A percentile compares a stretch with the other conserved stretches of the same genome.
Evolutionary conservation across 768 basidiomycete genomes (phyloP).

Genomic region (Termitomyces sp.): DNA sequence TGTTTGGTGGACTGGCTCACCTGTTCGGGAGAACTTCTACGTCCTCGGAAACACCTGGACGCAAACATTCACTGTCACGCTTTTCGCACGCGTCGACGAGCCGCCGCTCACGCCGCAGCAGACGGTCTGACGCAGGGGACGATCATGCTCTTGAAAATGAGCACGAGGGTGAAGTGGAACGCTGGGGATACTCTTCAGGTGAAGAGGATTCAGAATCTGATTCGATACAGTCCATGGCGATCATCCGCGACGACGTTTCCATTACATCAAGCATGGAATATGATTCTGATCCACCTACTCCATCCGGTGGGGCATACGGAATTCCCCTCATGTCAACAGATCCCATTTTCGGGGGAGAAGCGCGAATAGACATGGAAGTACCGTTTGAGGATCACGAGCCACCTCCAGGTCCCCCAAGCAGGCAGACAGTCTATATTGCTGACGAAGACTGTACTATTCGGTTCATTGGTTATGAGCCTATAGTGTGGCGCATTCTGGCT

Average conservation of each 20-base stretch:
- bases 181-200: conserved; percentile 92
- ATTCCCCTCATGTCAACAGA: conserved; percentile 71
- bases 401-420: conserved; percentile 78
- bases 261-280: conserved; percentile 61
- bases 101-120: conserved; percentile 44
- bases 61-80: conserved; percentile 50
- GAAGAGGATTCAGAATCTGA: conserved; percentile 60
- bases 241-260: conserved; percentile 36
- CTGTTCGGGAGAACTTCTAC: conserved; percentile 53
- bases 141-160: conserved; percentile 52
- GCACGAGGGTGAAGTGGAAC: conserved; percentile 54
- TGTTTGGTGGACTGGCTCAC: conserved; percentile 64
- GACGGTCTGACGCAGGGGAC: conserved; percentile 52
- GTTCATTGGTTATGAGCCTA: conserved; percentile 78
- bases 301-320: conserved; percentile 35
- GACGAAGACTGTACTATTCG: conserved; percentile 90
- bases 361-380: conserved; percentile 76
- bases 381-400: conserved; percentile 55
- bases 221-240: conserved; percentile 24
- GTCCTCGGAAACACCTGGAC: conserved; percentile 29
- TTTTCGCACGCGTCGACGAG: conserved; percentile 48
- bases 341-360: conserved; percentile 79
- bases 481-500: conserved; percentile 51
- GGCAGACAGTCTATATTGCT: conserved; percentile 78
- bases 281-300: conserved; percentile 67